Evolutionary conservation across 257 asterid genomes (phyloP).

Genomic region (Nicotiana paniculata): DNA sequence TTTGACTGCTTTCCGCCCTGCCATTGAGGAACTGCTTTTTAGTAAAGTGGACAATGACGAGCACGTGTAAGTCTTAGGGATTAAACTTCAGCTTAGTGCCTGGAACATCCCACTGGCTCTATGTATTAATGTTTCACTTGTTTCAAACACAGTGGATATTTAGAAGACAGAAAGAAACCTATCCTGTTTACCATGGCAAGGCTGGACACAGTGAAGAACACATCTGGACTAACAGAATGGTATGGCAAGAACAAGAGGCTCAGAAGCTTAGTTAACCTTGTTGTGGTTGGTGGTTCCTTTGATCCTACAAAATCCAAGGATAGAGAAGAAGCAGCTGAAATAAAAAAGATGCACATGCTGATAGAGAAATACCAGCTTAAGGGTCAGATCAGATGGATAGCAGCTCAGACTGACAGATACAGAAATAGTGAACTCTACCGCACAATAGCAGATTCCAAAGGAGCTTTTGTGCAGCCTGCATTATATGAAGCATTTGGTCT

Average conservation of each 20-base stretch:
- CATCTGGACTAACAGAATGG: constrained; percentile 83
- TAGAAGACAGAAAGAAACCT: constrained; percentile 74
- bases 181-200: constrained; percentile 94
- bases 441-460: constrained; percentile 71
- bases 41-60: constrained; percentile 56
- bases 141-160: constrained; percentile 46
- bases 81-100: neutral
- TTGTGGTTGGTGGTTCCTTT: constrained; percentile 83
- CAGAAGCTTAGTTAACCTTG: constrained; percentile 67
- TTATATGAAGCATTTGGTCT: constrained; percentile 85
- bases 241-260: constrained; percentile 79
- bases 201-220: constrained; percentile 75
- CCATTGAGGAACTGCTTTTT: constrained; percentile 76
- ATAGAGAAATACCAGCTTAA: constrained; percentile 62
- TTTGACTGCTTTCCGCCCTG: constrained; percentile 37
- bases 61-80: constrained; percentile 53
- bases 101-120: neutral
- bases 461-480: constrained; percentile 92
- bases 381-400: constrained; percentile 89
- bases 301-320: constrained; percentile 79
- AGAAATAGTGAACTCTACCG: constrained; percentile 80
- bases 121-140: neutral
- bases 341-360: constrained; percentile 65
- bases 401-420: constrained; percentile 70
- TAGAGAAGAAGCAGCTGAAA: constrained; percentile 86